A percentile compares a stretch with the other conserved stretches of the same genome.
Evolutionary conservation across 2,329 filamentous ascomycete species (phyloP).

Genomic region (Tricladium varicosporioides): DNA sequence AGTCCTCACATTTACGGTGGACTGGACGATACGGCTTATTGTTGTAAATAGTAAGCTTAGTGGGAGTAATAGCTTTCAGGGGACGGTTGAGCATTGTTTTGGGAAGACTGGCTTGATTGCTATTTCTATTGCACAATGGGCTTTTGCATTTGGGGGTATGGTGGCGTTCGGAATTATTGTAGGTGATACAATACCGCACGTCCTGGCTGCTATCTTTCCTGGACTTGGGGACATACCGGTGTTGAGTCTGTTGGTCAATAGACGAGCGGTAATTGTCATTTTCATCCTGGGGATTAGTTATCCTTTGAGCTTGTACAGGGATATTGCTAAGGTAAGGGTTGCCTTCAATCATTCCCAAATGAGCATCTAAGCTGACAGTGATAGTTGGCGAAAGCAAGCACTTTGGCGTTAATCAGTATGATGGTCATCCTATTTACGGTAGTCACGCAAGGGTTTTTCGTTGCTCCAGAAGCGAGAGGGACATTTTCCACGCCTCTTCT

Average conservation of each 20-base stretch:
- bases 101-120: constrained; percentile 83
- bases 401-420: constrained; percentile 92
- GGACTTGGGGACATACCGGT: constrained; percentile 69
- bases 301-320: constrained; percentile 87
- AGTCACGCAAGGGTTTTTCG: constrained; percentile 75
- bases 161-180: constrained; percentile 97
- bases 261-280: constrained; percentile 81
- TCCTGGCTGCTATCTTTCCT: constrained; percentile 80
- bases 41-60: constrained; percentile 97
- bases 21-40: constrained; percentile 97
- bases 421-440: constrained; percentile 84
- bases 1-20: constrained; percentile 76
- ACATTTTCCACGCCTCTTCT: constrained; percentile 67
- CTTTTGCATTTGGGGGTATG: constrained; percentile 98
- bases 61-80: constrained; percentile 90
- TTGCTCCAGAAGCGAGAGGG: constrained; percentile 70
- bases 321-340: constrained; percentile 83
- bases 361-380: constrained; percentile 14
- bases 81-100: constrained; percentile 94
- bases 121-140: constrained; percentile 89
- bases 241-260: constrained; percentile 77
- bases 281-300: constrained; percentile 85
- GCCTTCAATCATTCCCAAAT: neutral
- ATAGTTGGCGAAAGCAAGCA: constrained; percentile 92
- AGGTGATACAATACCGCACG: constrained; percentile 92